These are phyloP conservation scores for Melaleuca alternifolia DNA, from an alignment of 345 rosid species.

Conservation along the genomic window DNA sequence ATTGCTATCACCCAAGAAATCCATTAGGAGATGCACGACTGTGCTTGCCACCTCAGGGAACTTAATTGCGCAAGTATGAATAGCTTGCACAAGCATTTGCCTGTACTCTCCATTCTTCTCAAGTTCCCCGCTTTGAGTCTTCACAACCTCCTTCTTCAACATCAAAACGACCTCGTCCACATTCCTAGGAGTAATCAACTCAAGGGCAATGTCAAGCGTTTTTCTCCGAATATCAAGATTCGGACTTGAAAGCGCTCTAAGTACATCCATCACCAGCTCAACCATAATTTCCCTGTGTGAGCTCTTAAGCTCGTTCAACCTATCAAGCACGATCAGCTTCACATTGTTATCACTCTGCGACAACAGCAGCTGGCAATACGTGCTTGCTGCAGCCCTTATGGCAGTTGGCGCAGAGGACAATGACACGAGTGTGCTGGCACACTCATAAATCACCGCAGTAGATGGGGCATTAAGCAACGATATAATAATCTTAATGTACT, in stretches of 20 bases:
- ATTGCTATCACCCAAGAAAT: conserved; percentile 82
- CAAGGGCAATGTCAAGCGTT: conserved; percentile 79
- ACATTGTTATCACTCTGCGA: conserved; percentile 92
- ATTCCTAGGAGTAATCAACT: conserved; percentile 66
- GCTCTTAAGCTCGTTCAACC: conserved; percentile 63
- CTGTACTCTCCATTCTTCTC: conserved; percentile 90
- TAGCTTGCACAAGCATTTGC: conserved; percentile 92
- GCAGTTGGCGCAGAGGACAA: conserved; percentile 90
- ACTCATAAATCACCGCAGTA: conserved; percentile 11
- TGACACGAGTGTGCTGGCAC: conserved; percentile 62
- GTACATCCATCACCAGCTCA: conserved; percentile 83
- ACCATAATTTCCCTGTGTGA: conserved; percentile 75
- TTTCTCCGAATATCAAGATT: conserved; percentile 80
- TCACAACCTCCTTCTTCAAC: conserved; percentile 86
- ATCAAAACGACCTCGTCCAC: conserved; percentile 68
- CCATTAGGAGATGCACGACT: conserved; percentile 85
- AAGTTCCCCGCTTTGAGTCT: conserved; percentile 82
- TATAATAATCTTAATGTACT: conserved; percentile 16
- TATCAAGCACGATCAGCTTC: conserved; percentile 80
- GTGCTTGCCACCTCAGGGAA: conserved; percentile 95
- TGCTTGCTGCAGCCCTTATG: conserved; percentile 72
- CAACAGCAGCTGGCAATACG: conserved; percentile 72
- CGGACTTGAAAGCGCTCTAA: conserved; percentile 84
- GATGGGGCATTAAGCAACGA: conserved; percentile 12
- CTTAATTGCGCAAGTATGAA: conserved; percentile 81